phyloP scores from a whole-genome alignment of 495 filamentous ascomycete genomes.

The Letharia lupina region DNA sequence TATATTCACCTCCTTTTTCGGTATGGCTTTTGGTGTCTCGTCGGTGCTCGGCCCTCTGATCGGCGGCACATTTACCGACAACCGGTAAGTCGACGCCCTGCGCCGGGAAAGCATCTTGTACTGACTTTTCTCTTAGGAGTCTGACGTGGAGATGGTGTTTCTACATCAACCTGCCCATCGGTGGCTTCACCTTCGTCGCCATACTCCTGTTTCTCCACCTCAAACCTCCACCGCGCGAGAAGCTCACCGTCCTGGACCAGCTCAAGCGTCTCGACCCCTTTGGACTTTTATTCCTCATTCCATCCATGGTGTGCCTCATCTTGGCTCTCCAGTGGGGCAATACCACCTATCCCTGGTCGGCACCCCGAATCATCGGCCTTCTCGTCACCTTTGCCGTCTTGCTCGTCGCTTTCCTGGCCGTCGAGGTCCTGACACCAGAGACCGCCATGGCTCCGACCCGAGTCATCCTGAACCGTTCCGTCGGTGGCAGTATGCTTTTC shows the following conservation, averaged over 20 bases:
- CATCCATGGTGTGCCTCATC: conserved; percentile 33
- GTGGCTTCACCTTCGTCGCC: conserved; percentile 29
- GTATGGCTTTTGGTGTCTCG: conserved; percentile 20
- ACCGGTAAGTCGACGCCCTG: conserved; percentile 18
- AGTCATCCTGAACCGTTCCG: conserved; percentile 31
- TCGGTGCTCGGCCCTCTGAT: conserved; percentile 39
- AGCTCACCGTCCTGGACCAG: conserved; percentile 13
- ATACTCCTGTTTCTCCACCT: conserved; percentile 22
- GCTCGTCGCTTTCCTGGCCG: conserved; percentile 25
- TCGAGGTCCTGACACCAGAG: conserved; percentile 27
- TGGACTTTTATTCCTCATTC: conserved; percentile 31
- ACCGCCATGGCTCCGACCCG: conserved; percentile 32
- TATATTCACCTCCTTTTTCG: conserved; percentile 24
- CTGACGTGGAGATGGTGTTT: conserved; percentile 43
- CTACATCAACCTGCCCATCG: conserved; percentile 44
- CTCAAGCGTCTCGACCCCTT: conserved; percentile 25
- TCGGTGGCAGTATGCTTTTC: conserved; percentile 27
- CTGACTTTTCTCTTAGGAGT: conserved; percentile 17
- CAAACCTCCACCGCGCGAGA: conserved; percentile 8
- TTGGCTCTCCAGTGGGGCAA: conserved; percentile 41
- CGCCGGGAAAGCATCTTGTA: conserved; percentile 7
- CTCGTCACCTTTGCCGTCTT: conserved; percentile 31
- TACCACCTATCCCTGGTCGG: conserved; percentile 32
- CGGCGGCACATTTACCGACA: conserved; percentile 45
- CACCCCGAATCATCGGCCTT: conserved; percentile 32